phyloP scores from a whole-genome alignment of 2,329 filamentous ascomycete species.

The Fusarium piperis region DNA sequence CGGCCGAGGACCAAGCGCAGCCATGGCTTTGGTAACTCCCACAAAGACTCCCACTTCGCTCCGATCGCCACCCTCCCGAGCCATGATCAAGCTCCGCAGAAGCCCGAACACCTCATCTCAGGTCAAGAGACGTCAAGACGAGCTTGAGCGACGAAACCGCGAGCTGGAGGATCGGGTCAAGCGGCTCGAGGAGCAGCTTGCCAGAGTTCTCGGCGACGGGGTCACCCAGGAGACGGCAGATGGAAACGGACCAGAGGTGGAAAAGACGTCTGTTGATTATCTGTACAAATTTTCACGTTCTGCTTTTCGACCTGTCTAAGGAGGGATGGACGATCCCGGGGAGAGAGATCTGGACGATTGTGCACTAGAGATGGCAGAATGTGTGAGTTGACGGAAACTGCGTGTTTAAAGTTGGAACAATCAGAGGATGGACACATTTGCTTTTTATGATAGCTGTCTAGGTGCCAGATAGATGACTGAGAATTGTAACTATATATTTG shows the following conservation, averaged over 20 bases:
- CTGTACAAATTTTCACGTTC: conserved; percentile 3
- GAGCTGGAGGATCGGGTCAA: conserved; percentile 22
- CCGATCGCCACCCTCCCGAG: neutral
- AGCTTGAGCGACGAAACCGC: conserved; percentile 4
- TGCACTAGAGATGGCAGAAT: neutral
- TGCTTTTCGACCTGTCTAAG: neutral
- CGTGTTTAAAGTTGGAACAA: neutral
- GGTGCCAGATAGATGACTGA: neutral
- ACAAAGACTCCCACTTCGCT: neutral
- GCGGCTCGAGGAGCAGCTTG: conserved; percentile 21
- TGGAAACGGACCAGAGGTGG: too few relatives aligned
- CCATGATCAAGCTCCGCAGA: neutral
- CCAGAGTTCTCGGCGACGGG: neutral
- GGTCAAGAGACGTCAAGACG: conserved; percentile 3
- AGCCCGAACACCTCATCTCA: neutral
- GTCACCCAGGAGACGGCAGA: neutral
- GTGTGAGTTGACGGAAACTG: neutral
- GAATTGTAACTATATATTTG: neutral
- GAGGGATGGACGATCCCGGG: neutral
- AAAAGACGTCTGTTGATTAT: neutral
- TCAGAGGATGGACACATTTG: neutral
- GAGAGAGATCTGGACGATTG: neutral
- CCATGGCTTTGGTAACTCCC: neutral
- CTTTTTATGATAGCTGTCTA: neutral
- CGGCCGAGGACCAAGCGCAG: conserved; percentile 3